Evolutionary conservation across 805 yeast genomes (phyloP), one percentile per base, ranked within the genome.

Genomic region (Brettanomyces nanus): DNA sequence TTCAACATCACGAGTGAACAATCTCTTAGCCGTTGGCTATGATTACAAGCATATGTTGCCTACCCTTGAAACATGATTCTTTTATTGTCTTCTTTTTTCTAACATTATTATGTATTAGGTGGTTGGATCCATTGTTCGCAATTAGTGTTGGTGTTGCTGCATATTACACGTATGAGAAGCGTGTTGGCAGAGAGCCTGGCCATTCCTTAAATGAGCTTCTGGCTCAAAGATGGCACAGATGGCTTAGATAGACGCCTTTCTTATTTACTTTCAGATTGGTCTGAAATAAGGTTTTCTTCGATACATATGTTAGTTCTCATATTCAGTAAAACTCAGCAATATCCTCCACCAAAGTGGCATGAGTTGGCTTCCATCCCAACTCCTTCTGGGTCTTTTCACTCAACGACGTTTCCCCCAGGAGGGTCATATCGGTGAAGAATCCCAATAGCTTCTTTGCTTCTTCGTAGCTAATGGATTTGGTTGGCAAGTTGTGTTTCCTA

Each of bases 61-160:
- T 39, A 36, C 39, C 42, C 40, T 31, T 42, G 43, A 42, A 20
- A 25, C n/a, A n/a, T n/a, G n/a, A n/a, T n/a, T n/a, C n/a, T n/a
- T n/a, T n/a, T n/a, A n/a, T n/a, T n/a, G n/a, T n/a, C n/a, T n/a
- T n/a, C n/a, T n/a, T n/a, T n/a, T n/a, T n/a, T n/a, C n/a, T n/a
- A n/a, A n/a, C n/a, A n/a, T n/a, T n/a, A n/a, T n/a, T n/a, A n/a
- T n/a, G n/a, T 22, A n/a, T 22, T 29, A 69, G 80, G 49, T 61
- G 65, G 44, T 53, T 71, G 7, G 94, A 83, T 53, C 86, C 90
- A 4, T 20, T 79, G 3, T 70, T 80, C 44, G 89, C 82, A 3
- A 49, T 81, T 3, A 52, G 66, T 0, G 68, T 81, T 2, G 94
- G 94, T 1, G 66, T 71, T 0, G 58, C 71, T 6, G 75, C 87